These are phyloP conservation scores for Rhamnella rubrinervis DNA, from an alignment of 331 rosid species.

Conservation along the genomic window DNA sequence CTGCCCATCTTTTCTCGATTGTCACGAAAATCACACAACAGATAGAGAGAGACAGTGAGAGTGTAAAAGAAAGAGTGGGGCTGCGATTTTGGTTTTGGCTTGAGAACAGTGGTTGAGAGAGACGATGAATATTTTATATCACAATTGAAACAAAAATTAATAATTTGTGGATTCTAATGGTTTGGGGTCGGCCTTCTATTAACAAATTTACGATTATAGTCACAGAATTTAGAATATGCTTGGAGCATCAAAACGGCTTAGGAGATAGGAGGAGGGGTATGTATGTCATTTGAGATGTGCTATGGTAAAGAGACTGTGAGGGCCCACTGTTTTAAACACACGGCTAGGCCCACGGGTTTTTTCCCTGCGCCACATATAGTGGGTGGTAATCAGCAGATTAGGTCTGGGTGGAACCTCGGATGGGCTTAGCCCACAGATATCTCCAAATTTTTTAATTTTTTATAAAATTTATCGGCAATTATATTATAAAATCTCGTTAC, in stretches of 20 bases:
- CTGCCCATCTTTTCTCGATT: conserved; percentile 37
- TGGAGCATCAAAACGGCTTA: background rate
- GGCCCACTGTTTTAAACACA: conserved; percentile 1
- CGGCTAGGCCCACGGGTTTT: conserved; percentile 10
- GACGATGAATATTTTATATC: background rate
- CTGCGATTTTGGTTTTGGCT: background rate
- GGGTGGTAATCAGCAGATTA: conserved; percentile 15
- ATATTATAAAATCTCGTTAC: too few relatives aligned
- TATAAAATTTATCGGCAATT: background rate
- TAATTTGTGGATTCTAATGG: conserved; percentile 1
- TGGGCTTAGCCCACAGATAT: background rate
- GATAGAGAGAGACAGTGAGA: background rate
- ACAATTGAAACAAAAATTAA: background rate
- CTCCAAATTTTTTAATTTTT: too few relatives aligned
- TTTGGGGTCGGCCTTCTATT: background rate
- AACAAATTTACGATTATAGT: background rate
- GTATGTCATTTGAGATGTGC: background rate
- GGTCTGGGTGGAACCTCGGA: background rate
- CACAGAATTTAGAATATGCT: conserved; percentile 27
- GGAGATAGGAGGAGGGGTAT: background rate
- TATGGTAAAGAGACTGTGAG: background rate
- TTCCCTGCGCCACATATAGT: conserved; percentile 5
- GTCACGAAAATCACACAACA: conserved; percentile 11
- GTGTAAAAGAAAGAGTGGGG: background rate
- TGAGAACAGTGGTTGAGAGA: background rate